These are phyloP conservation scores for Apophysomyces ossiformis DNA, from an alignment of 371 early-diverging fungal genomes.

Conservation along the genomic window DNA sequence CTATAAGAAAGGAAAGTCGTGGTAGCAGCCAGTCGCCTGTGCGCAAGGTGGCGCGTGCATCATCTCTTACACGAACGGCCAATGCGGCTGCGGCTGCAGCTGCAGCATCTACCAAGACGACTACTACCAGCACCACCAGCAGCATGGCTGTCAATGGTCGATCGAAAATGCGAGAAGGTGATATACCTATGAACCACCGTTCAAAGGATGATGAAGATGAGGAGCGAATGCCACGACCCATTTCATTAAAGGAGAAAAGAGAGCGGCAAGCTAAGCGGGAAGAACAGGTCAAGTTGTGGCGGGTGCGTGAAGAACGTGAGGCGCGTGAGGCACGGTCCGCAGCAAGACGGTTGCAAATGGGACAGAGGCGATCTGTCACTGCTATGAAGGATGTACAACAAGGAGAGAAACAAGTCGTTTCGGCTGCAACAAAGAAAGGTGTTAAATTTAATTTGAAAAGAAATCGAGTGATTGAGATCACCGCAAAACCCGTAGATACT, in stretches of 20 bases:
- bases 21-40: not conserved
- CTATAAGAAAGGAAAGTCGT: not conserved
- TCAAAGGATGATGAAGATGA: constrained; percentile 31
- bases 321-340: constrained; percentile 38
- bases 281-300: constrained; percentile 49
- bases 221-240: constrained; percentile 22
- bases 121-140: too few relatives aligned
- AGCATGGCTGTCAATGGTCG: too few relatives aligned
- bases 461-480: constrained; percentile 37
- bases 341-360: constrained; percentile 29
- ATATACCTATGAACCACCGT: constrained; percentile 15
- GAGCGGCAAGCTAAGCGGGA: constrained; percentile 41
- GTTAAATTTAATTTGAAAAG: constrained; percentile 46
- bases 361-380: constrained; percentile 12
- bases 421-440: constrained; percentile 21
- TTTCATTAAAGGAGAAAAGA: constrained; percentile 40
- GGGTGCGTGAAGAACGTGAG: constrained; percentile 50
- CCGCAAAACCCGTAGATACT: constrained; percentile 5
- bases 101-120: not conserved
- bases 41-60: not conserved
- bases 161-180: constrained; percentile 14
- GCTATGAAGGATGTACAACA: constrained; percentile 15
- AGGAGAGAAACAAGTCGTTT: not conserved
- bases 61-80: not conserved
- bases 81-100: not conserved